Conservation (phyloP, 2,329 filamentous ascomycete species). For the Neurospora sp. region DNA sequence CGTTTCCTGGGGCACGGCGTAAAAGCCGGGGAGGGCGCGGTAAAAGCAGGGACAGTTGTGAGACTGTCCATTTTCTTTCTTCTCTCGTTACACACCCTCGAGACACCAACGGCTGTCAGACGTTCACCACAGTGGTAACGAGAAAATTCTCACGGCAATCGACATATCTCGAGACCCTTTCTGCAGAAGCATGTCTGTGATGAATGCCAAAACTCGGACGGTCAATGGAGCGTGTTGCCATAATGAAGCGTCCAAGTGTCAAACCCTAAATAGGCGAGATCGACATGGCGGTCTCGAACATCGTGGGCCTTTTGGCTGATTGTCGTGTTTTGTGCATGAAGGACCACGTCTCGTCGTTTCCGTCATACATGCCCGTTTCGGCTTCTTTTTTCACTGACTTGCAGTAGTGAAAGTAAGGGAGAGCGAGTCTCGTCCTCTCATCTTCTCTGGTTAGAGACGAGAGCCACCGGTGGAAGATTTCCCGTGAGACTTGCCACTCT, state of each 20-base stretch:
- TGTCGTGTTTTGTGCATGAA: background rate
- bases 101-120: background rate
- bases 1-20: background rate
- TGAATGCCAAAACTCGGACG: background rate
- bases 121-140: background rate
- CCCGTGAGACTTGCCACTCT: background rate
- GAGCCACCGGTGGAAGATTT: slow-evolving; percentile 1
- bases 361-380: background rate
- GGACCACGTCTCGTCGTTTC: background rate
- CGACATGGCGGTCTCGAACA: background rate
- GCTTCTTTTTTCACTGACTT: background rate
- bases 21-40: background rate
- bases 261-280: background rate
- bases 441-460: slow-evolving; percentile 2
- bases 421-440: background rate
- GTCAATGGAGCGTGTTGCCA: background rate
- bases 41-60: background rate
- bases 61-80: background rate
- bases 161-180: background rate
- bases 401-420: slow-evolving; percentile 1
- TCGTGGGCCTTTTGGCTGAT: background rate
- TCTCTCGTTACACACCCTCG: background rate
- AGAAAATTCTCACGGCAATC: background rate
- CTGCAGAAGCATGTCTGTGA: background rate
- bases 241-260: background rate